Evolutionary conservation across 2,329 filamentous ascomycete species (phyloP).

Genomic region (Parafenestella ontariensis): DNA sequence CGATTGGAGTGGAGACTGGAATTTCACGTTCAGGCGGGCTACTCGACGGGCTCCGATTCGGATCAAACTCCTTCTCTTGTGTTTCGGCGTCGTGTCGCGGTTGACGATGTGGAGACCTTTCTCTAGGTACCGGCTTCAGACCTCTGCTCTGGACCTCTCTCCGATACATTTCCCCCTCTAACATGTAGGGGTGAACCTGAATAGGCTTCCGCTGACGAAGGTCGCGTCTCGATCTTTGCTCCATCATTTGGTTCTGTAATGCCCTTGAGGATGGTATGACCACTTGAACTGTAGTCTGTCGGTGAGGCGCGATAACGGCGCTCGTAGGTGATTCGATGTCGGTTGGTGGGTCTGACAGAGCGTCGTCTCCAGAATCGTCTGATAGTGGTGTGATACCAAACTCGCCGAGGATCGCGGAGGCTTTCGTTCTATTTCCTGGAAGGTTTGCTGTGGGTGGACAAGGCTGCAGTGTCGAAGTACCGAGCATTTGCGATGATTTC

Average conservation of each 20-base stretch:
- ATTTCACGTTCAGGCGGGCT: conserved; percentile 35
- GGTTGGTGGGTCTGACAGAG: conserved; percentile 32
- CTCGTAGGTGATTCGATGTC: conserved; percentile 24
- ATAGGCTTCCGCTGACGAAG: conserved; percentile 56
- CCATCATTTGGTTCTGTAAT: conserved; percentile 21
- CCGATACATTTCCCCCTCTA: conserved; percentile 54
- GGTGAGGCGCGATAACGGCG: conserved; percentile 25
- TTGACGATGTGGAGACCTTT: conserved; percentile 33
- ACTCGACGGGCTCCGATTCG: conserved; percentile 25
- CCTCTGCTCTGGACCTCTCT: conserved; percentile 53
- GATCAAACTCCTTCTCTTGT: conserved; percentile 44
- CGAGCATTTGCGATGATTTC: conserved; percentile 10
- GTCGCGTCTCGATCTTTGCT: conserved; percentile 35
- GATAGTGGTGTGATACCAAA: conserved; percentile 31
- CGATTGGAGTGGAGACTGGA: conserved; percentile 31
- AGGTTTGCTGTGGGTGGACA: not conserved
- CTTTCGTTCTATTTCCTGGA: not conserved
- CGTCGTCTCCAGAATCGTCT: conserved; percentile 33
- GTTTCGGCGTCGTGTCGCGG: conserved; percentile 28
- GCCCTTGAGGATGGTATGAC: conserved; percentile 36
- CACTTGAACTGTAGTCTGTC: conserved; percentile 35
- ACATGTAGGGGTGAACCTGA: conserved; percentile 57
- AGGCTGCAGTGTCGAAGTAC: not conserved
- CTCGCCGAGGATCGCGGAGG: conserved; percentile 20
- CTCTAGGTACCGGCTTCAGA: conserved; percentile 51